Base-by-base conservation (phyloP, 331 rosid genomes). In the Cydonia oblonga region DNA sequence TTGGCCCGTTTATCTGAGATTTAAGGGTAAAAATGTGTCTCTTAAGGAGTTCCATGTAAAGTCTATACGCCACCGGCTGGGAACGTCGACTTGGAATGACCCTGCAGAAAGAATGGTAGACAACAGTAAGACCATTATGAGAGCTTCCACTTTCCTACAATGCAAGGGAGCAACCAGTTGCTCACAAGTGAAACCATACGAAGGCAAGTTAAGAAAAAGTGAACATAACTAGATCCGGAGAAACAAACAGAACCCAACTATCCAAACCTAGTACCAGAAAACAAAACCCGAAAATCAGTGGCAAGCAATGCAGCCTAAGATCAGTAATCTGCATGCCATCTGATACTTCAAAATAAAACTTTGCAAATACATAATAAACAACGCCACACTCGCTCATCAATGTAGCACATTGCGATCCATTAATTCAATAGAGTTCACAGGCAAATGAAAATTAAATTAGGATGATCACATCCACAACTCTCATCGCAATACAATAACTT, bases 21-120 rank as follows among this genome's bases (percentile, higher is more conserved):
- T 90, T 88, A 61, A 95, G 88, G 24, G 82, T 72, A 81, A 89
- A 95, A 60, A 86, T 88, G 76, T 91, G 92, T 70, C 89, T 87
- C 78, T 77, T 87, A 70, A 91, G 82, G n/a, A 95, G 90, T 75
- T 95, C 98, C 84, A 95, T 73, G 65, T 91, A 95, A 56, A 91
- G 86, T 76, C 98, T 85, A 75, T 89, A 91, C 4, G 97, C 96
- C 13, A 78, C 93, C 22, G 97, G 97, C 79, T 86, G 96, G 70
- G 77, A 81, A 74, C 75, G 84, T 76, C 98, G 82, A 68, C 86
- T 81, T 61, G 98, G 96, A 84, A 89, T 80, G 71, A 95, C 97
- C 88, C 98, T 95, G 90, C 51, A 70, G 77, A 81, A 66, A 65
- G 32, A 71, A 80, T 9, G 29, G 58, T 23, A 8, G 8, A 22